Conservation (phyloP, 164 flowering plant species). For the Sextonia rubra region DNA sequence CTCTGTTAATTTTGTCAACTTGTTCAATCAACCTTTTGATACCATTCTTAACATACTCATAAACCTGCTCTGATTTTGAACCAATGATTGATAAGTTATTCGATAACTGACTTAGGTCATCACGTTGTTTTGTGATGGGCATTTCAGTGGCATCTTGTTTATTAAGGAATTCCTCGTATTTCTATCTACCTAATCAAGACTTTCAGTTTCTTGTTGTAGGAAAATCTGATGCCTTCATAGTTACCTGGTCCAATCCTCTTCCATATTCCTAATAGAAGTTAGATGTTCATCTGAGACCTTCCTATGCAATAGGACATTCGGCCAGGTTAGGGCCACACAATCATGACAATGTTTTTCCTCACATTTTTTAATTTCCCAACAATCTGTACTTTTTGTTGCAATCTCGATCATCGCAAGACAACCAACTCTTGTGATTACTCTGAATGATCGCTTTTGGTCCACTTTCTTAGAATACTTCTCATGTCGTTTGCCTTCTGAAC, state of each 20-base stretch:
- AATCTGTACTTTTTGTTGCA: neutral
- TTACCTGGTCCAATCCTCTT: neutral
- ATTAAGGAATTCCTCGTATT: neutral
- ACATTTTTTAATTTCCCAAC: neutral
- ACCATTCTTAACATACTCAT: neutral
- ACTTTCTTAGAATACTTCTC: neutral
- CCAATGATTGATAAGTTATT: neutral
- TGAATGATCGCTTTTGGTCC: neutral
- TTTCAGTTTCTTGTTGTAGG: neutral
- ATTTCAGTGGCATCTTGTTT: neutral
- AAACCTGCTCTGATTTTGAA: neutral
- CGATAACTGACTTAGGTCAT: neutral
- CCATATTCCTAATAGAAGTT: neutral
- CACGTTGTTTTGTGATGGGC: neutral
- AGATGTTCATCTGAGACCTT: neutral
- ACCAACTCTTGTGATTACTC: slow-evolving; percentile 1
- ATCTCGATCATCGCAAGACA: neutral
- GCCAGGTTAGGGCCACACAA: neutral
- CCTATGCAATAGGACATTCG: neutral
- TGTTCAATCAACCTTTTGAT: neutral
- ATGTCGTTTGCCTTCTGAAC: slow-evolving; percentile 2
- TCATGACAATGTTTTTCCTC: slow-evolving; percentile 4
- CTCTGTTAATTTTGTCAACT: neutral
- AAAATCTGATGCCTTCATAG: neutral
- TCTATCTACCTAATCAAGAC: neutral